Percentiles rank a stretch among this genome's conserved stretches.
Evolutionary conservation across 2,329 filamentous ascomycete species (phyloP).

Genomic region (Colletotrichum destructivum): DNA sequence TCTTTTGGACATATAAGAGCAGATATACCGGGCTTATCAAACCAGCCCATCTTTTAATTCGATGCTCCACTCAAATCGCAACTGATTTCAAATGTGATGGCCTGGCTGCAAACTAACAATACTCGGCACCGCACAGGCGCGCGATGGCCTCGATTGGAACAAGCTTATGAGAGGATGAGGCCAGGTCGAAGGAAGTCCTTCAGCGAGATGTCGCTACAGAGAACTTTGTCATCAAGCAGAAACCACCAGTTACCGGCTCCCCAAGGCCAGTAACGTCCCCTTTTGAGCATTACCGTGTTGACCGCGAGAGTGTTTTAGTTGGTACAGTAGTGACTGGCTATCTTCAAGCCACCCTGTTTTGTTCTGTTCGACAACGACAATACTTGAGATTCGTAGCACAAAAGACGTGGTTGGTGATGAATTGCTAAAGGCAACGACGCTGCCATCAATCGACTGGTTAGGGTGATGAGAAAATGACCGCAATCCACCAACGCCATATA

Average conservation of each 20-base stretch:
- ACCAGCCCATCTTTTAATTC: no score
- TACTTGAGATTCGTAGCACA: neutral
- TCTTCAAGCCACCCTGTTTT: neutral
- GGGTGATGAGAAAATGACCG: neutral
- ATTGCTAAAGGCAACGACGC: neutral
- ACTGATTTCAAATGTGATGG: no score
- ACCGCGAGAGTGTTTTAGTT: no score
- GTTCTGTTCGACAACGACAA: no score
- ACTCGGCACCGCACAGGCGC: no score
- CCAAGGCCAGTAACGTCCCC: neutral
- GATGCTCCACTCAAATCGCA: no score
- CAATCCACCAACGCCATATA: neutral
- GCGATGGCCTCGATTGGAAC: no score
- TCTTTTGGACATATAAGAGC: no score
- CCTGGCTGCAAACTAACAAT: no score
- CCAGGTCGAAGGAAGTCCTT: neutral
- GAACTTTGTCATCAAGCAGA: neutral
- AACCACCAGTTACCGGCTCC: neutral
- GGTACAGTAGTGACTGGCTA: no score
- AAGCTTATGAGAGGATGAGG: neutral
- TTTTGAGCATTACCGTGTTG: neutral
- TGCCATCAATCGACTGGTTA: neutral
- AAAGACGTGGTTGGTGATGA: neutral
- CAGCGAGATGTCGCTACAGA: neutral
- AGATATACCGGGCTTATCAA: no score